These are phyloP conservation scores for Dianthus caryophyllus DNA, from an alignment of 148 eudicot genomes.

Conservation along the genomic window DNA sequence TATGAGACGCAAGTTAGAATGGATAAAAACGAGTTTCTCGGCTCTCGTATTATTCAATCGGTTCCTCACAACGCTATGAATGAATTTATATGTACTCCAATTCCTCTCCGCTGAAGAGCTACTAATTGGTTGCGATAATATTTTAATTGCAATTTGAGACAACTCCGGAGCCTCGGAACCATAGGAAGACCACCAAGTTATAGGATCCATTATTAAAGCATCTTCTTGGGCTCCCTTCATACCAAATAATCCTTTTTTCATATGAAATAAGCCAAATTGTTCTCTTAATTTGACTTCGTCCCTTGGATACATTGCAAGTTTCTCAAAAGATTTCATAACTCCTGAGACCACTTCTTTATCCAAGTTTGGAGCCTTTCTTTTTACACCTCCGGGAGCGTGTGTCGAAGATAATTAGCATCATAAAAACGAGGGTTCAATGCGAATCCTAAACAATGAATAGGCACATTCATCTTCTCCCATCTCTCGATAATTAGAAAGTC, in stretches of 20 bases:
- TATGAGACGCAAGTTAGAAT: background rate
- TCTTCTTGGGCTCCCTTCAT: background rate
- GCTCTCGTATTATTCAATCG: background rate
- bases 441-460: slow-evolving; percentile 3
- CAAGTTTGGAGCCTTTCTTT: background rate
- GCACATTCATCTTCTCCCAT: slow-evolving; percentile 1
- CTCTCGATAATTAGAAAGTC: background rate
- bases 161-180: background rate
- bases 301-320: background rate
- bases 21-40: background rate
- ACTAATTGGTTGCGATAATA: slow-evolving; percentile 3
- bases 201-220: background rate
- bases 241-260: background rate
- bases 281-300: background rate
- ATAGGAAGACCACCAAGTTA: background rate
- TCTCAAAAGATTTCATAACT: background rate
- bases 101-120: background rate
- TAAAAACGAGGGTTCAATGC: slow-evolving; percentile 3
- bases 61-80: background rate
- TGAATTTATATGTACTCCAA: slow-evolving; percentile 5
- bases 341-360: background rate
- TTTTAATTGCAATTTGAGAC: background rate
- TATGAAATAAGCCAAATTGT: background rate
- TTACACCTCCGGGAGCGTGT: background rate
- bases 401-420: background rate